Percentiles rank a stretch among this genome's conserved stretches.
These are phyloP conservation scores for Podaxis pistillaris DNA, from an alignment of 768 basidiomycete species.

Conservation along the genomic window DNA sequence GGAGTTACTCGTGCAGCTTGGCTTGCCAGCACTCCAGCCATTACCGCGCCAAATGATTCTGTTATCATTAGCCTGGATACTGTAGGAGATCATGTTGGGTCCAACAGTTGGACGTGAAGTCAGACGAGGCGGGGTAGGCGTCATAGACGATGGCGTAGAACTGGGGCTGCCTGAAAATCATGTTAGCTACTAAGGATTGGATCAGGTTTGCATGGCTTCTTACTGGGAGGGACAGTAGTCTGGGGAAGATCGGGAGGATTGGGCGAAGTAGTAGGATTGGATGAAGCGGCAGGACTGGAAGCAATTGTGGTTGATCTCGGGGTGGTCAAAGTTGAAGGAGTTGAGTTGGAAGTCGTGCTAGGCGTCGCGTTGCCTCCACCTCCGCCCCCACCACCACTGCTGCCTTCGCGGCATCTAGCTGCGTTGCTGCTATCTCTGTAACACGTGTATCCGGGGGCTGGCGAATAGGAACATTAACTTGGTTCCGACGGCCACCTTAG, in stretches of 20 bases:
- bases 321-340: background rate
- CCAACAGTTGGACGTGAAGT: background rate
- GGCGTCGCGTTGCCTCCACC: background rate
- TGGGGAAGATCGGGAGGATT: background rate
- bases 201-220: background rate
- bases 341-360: background rate
- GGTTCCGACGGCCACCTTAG: background rate
- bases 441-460: background rate
- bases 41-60: conserved; percentile 2
- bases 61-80: background rate
- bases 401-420: background rate
- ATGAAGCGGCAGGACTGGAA: no score
- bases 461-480: background rate
- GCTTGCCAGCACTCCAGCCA: background rate
- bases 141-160: background rate
- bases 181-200: background rate
- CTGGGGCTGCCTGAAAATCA: background rate
- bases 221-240: background rate
- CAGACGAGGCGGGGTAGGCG: background rate
- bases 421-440: background rate
- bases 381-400: background rate
- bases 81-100: background rate
- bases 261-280: background rate
- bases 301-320: background rate
- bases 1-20: background rate